Conservation (phyloP, 139 green algal species). For the Nannochloris sp. region DNA sequence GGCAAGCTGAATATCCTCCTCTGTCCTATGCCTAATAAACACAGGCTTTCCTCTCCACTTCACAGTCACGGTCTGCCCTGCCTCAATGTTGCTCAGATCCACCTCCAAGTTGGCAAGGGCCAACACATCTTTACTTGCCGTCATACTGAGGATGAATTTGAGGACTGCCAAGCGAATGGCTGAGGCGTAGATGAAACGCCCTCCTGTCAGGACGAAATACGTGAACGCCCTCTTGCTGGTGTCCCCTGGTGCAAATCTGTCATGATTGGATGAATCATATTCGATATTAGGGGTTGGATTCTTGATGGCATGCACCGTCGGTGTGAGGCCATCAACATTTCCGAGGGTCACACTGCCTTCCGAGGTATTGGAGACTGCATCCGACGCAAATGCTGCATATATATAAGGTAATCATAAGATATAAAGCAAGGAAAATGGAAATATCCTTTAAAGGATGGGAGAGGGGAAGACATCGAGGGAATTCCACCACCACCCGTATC, state of each 20-base stretch:
- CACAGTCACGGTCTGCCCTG: constrained; percentile 86
- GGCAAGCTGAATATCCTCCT: constrained; percentile 73
- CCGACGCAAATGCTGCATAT: constrained; percentile 19
- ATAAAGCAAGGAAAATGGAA: background rate
- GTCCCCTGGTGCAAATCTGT: constrained; percentile 72
- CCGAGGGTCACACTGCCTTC: background rate
- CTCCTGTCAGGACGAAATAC: constrained; percentile 93
- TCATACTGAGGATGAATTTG: constrained; percentile 96
- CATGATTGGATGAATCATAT: constrained; percentile 83
- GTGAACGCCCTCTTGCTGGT: constrained; percentile 85
- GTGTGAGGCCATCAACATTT: constrained; percentile 26
- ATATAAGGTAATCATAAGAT: no score
- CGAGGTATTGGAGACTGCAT: constrained; percentile 1
- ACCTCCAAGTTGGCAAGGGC: constrained; percentile 90
- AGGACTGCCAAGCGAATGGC: constrained; percentile 85
- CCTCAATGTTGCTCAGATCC: constrained; percentile 79
- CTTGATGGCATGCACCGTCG: constrained; percentile 51
- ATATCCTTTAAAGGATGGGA: background rate
- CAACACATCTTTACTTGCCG: constrained; percentile 84
- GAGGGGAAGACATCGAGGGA: background rate
- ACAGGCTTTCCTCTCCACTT: constrained; percentile 99
- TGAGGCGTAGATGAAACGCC: constrained; percentile 97
- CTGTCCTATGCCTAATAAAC: constrained; percentile 87
- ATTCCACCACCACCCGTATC: no score
- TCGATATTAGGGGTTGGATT: constrained; percentile 56